These are phyloP conservation scores for Cladorrhinum sp. DNA, from an alignment of 2,329 filamentous ascomycete species.

Conservation along the genomic window DNA sequence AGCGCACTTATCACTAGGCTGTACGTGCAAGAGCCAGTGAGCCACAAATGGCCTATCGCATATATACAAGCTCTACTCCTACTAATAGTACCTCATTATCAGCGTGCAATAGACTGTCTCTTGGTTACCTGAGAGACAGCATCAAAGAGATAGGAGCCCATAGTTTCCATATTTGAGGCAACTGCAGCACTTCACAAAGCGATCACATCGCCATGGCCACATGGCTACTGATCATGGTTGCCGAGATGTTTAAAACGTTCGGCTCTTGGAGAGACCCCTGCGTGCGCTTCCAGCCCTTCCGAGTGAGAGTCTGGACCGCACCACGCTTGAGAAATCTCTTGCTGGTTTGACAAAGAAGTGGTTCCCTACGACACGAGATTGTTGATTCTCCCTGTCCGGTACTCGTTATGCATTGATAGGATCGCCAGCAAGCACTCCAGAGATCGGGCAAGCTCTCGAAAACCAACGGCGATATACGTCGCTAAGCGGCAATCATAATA, in stretches of 20 bases:
- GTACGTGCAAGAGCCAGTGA: constrained; percentile 5
- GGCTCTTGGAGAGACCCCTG: constrained; percentile 17
- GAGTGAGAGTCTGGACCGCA: constrained; percentile 1
- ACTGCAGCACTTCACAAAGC: background rate
- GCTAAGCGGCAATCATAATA: constrained; percentile 17
- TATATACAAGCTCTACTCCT: background rate
- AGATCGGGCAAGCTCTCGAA: constrained; percentile 29
- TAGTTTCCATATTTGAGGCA: background rate
- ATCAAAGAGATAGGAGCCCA: background rate
- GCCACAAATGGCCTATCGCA: background rate
- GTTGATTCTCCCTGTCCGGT: constrained; percentile 21
- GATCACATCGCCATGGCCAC: constrained; percentile 10
- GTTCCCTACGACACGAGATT: background rate
- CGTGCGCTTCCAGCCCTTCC: constrained; percentile 6
- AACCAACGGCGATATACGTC: constrained; percentile 22
- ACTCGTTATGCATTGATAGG: constrained; percentile 11
- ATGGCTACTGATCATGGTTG: constrained; percentile 14
- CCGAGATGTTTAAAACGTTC: constrained; percentile 12
- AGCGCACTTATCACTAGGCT: background rate
- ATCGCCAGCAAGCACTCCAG: constrained; percentile 19
- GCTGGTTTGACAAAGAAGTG: background rate
- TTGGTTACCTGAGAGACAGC: background rate
- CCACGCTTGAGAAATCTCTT: background rate
- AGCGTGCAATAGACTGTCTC: too few relatives aligned
- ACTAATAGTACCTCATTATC: too few relatives aligned